Base-by-base conservation (phyloP, 257 asterid species). In the Gardenia jasminoides region DNA sequence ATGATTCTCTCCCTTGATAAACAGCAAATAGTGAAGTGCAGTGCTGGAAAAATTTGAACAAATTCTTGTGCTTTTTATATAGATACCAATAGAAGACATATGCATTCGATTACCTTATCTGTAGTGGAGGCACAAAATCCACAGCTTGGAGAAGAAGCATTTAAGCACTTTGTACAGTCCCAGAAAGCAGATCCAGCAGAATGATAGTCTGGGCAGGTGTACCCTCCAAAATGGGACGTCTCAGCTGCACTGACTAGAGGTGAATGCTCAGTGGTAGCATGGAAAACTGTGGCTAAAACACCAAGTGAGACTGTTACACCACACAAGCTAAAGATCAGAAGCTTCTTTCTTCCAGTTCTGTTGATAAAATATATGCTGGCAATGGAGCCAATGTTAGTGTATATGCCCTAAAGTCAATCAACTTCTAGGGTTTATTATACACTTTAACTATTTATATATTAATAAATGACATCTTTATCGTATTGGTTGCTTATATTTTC, bases 101-200 rank as follows among this genome's bases (percentile, higher is more conserved):
- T 76, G 1, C 30, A 16, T 15, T 26, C 28, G 71, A 26, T 61
- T 82, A 86, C 86, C 89, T 87, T 89, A 65, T 82, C 64, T 67
- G 78, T 72, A 12, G 83, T 58, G 39, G 88, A 81, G 56, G 88
- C 82, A 39, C 91, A 89, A 77, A 89, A 87, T 20, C 89, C 92
- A 65, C 91, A 87, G 30, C 78, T 50, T 12, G 72, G 61, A 4
- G 84, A 81, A 65, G 83, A 73, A 56, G 89, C 87, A 80, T 80
- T 84, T 74, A 87, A 78, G 80, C 92, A 85, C 79, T 47, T 81
- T 78, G 82, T 85, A 67, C 92, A 89, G 74, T 87, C 78, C 89
- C 89, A 87, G 16, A 54, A 46, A 11, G 74, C 22, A 3, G 86
- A 69, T 64, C 77, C 83, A 3, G 85, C 82, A 12, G 79, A 56